A percentile compares a stretch with the other conserved stretches of the same genome.
Conservation (phyloP, 441 rosid species). For the Gossypium laxum region DNA sequence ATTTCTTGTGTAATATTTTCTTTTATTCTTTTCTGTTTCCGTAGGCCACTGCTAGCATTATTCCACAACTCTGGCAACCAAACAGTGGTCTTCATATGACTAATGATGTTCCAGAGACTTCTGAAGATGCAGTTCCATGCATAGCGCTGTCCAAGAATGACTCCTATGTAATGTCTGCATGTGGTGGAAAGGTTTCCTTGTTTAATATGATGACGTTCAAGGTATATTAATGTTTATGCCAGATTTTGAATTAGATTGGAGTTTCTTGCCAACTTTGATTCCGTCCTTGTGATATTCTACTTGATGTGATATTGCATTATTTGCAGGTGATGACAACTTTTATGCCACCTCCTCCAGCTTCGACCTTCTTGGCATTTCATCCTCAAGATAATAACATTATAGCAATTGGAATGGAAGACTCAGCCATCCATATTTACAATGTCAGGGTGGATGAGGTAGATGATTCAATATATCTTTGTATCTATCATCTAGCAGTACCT, state of each 20-base stretch:
- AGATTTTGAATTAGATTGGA: conserved; percentile 1
- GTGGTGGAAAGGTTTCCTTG: conserved; percentile 24
- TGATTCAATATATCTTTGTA: background rate
- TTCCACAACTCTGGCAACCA: conserved; percentile 36
- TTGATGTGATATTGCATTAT: conserved; percentile 3
- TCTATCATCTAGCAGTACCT: background rate
- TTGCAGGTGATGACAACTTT: conserved; percentile 40
- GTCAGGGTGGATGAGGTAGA: conserved; percentile 40
- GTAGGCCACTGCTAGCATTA: conserved; percentile 33
- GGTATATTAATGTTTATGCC: conserved; percentile 16
- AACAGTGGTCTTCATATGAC: conserved; percentile 36
- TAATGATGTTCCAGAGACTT: conserved; percentile 29
- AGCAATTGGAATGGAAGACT: conserved; percentile 40
- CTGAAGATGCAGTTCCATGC: conserved; percentile 35
- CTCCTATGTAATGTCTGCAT: conserved; percentile 38
- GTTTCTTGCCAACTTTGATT: background rate
- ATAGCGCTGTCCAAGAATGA: conserved; percentile 41
- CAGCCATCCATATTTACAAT: conserved; percentile 39
- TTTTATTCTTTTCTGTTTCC: conserved; percentile 6
- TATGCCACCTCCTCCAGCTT: conserved; percentile 40
- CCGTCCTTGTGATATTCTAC: background rate
- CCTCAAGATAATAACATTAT: conserved; percentile 41
- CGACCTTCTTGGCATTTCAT: conserved; percentile 39
- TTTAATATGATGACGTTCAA: conserved; percentile 32
- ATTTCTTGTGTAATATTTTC: background rate